Percentiles rank a stretch among this genome's conserved stretches.
Conservation (phyloP, 495 filamentous ascomycete genomes). For the Tuber brumale region DNA sequence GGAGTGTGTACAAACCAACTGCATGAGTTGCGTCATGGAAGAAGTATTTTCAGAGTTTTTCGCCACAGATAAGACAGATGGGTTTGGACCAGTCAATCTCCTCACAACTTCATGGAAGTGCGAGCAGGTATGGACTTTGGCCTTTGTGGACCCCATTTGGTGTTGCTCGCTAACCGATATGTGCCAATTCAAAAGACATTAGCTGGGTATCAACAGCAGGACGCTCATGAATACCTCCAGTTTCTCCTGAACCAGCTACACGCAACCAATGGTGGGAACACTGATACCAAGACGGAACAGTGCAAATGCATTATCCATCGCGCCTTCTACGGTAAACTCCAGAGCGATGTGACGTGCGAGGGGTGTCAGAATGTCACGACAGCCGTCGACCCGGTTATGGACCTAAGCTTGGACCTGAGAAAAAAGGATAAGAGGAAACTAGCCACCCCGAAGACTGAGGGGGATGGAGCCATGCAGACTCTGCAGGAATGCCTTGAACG, state of each 20-base stretch:
- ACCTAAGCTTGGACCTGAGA: constrained; percentile 75
- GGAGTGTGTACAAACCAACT: constrained; percentile 61
- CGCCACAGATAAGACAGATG: constrained; percentile 68
- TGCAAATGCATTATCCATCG: constrained; percentile 86
- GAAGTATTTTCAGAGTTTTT: constrained; percentile 91
- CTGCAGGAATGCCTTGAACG: constrained; percentile 73
- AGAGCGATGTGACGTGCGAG: constrained; percentile 78
- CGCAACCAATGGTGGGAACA: constrained; percentile 56
- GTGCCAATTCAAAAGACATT: constrained; percentile 59
- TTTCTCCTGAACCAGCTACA: constrained; percentile 85
- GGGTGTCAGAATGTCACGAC: constrained; percentile 70
- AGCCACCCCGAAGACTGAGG: constrained; percentile 28
- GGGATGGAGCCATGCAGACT: constrained; percentile 47
- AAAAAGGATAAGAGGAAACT: constrained; percentile 47
- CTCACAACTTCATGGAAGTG: constrained; percentile 73
- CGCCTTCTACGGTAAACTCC: constrained; percentile 79
- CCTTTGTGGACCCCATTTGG: neutral
- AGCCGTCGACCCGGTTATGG: constrained; percentile 75
- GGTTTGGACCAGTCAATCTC: constrained; percentile 74
- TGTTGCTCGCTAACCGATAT: constrained; percentile 19
- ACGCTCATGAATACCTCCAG: constrained; percentile 92
- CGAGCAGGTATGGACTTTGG: constrained; percentile 47
- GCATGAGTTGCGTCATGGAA: constrained; percentile 79
- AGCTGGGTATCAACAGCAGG: constrained; percentile 86
- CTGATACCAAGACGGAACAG: constrained; percentile 53